These are phyloP conservation scores for Fusarium sp. DNA, from an alignment of 2,329 filamentous ascomycete genomes.

Conservation along the genomic window DNA sequence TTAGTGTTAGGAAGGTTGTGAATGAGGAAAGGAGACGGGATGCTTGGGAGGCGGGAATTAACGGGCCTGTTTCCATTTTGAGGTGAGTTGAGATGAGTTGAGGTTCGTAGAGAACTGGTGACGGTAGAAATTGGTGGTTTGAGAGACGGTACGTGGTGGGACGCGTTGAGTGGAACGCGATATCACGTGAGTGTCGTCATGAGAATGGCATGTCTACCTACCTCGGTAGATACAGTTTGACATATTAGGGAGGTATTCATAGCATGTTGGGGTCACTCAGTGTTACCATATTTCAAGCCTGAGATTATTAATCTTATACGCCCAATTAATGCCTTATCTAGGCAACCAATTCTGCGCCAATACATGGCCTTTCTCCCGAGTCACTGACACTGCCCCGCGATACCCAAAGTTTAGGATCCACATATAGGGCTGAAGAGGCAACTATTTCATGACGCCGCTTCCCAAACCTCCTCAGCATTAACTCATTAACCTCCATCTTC, in stretches of 20 bases:
- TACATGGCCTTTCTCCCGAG: background rate
- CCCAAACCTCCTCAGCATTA: background rate
- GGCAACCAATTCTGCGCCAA: background rate
- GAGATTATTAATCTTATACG: background rate
- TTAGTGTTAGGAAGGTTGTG: constrained; percentile 82
- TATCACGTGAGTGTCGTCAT: constrained; percentile 40
- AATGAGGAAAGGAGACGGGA: constrained; percentile 73
- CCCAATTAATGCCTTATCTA: background rate
- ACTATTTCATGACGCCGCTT: constrained; percentile 43
- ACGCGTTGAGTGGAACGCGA: constrained; percentile 45
- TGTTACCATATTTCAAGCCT: background rate
- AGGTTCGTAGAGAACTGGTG: background rate
- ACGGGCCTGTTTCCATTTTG: constrained; percentile 18
- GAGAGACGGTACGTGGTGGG: constrained; percentile 3
- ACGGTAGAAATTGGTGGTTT: constrained; percentile 13
- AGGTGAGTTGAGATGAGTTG: background rate
- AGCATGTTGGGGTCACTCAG: background rate
- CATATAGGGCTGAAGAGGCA: constrained; percentile 48
- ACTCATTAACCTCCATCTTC: constrained; percentile 8
- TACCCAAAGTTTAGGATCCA: constrained; percentile 25
- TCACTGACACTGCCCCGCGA: constrained; percentile 26
- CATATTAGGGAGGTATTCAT: no score
- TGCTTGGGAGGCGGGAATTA: constrained; percentile 53
- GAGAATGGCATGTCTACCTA: background rate
- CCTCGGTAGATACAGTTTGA: background rate